Evolutionary conservation across 768 basidiomycete genomes (phyloP), one percentile per base, ranked within the genome.

Genomic region (Lactarius psammicola): DNA sequence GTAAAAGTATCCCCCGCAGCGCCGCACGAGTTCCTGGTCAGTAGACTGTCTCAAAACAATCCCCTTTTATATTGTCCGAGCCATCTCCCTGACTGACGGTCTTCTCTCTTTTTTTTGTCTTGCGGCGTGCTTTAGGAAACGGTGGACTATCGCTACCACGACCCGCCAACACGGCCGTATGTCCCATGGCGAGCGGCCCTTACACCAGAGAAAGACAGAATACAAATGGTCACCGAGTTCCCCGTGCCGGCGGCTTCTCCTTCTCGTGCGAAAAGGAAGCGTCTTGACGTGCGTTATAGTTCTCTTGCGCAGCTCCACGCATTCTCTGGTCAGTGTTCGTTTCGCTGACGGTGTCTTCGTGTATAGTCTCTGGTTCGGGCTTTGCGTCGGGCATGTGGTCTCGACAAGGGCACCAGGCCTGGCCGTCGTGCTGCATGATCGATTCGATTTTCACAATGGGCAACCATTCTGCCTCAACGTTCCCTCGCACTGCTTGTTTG

Each of bases 81-180:
- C n/a, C n/a, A n/a, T n/a, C n/a, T n/a, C n/a, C n/a, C n/a, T n/a
- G n/a, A n/a, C n/a, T n/a, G n/a, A n/a, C n/a, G n/a, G n/a, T n/a
- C n/a, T n/a, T n/a, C n/a, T n/a, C n/a, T n/a, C n/a, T n/a, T n/a
- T n/a, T n/a, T n/a, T n/a, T n/a, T 33, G 5, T 10, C 6, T 28
- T 17, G 33, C 20, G 9, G n/a, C 18, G 17, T 53, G 7, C 4
- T n/a, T 20, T 53, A 66, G 65, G 26, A 66, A 46, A 62, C 61
- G 9, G 65, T 66, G 8, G 65, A 66, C 40, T 62, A 66, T 59
- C 65, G 65, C 15, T 46, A 23, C 40, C 40, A 49, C 42, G 66
- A 62, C 11, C 60, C 57, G 3, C 61, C 57, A 44, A 53, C 42
- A 13, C 38, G 23, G 49, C 56, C 46, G 18, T 62, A 28, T 13